Base-by-base conservation (phyloP, 106 monocot genomes). In the Triglochin maritima region DNA sequence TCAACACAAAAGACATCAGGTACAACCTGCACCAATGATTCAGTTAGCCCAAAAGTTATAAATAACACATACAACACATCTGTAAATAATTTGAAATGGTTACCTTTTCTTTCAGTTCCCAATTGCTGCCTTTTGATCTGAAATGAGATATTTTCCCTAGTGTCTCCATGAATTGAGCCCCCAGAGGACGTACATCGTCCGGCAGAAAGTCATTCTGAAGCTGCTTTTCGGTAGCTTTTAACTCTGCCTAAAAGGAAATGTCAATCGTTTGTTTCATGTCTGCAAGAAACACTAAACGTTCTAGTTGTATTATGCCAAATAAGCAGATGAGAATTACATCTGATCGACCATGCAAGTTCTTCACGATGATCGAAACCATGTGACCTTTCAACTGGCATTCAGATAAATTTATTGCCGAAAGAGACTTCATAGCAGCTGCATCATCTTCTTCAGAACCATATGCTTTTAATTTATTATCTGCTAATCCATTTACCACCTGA, bases 381-480 rank as follows among this genome's bases (percentile, higher is more conserved):
- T 71, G 66, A 52, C 81, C 85, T 69, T 70, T 85, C 57, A 81
- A 71, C 47, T 81, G 77, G 47, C 59, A 51, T 47, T 77, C 85
- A 2, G 57, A 61, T 67, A 81, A 47, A 54, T 42, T 44, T 54
- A 81, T 50, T 15, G 65, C 67, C 65, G 85, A 81, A 62, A 89
- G 73, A 72, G 79, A 85, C 49, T 81, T 74, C 62, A 77, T 63
- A 66, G 89, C 83, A 72, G 71, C 68, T 66, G 2, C 55, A 50
- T 89, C 83, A 74, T 89, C 89, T 73, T 83, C 89, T 81, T 81
- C 74, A 45, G 89, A 89, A 44, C 89, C 89, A 70, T 81, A 89
- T 44, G 46, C 69, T 67, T 48, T 82, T 42, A 14, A 56, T n/a
- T 10, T 16, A 54, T 72, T 29, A 16, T 82, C 68, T 52, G 51